Percentiles rank a stretch among this genome's conserved stretches.
phyloP scores from a whole-genome alignment of 257 asterid species.

The Nicotiana sylvestris region DNA sequence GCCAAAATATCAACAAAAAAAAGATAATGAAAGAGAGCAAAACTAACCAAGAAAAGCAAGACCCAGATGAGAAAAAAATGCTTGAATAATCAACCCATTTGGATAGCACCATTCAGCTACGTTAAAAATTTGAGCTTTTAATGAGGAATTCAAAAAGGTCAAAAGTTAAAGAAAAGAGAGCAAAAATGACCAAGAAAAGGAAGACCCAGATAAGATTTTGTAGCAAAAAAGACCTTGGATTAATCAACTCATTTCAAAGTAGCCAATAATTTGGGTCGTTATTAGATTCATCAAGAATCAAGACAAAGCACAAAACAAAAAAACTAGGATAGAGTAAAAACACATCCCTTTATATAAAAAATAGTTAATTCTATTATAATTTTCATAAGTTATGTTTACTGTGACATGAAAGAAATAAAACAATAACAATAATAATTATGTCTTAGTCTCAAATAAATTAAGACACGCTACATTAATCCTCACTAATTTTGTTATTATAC shows the following conservation, averaged over 20 bases:
- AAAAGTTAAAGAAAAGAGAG: not conserved
- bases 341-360: not conserved
- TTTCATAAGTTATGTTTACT: no score
- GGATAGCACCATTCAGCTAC: not conserved
- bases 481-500: no score
- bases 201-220: slow-evolving; percentile 24
- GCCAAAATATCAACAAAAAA: not conserved
- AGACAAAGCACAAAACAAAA: not conserved
- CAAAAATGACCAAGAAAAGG: slow-evolving; percentile 36
- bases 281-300: not conserved
- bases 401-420: no score
- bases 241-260: not conserved
- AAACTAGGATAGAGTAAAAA: not conserved
- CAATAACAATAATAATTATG: no score
- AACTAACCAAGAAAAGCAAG: not conserved
- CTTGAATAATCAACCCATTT: slow-evolving; percentile 7
- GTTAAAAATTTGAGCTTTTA: not conserved
- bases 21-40: not conserved
- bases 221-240: not conserved
- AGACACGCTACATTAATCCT: no score
- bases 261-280: not conserved
- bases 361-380: not conserved
- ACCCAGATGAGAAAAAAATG: not conserved
- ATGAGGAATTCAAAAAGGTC: not conserved
- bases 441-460: no score